Conservation (phyloP, 1,284 basidiomycete genomes). For the Trichosporon inkin region DNA sequence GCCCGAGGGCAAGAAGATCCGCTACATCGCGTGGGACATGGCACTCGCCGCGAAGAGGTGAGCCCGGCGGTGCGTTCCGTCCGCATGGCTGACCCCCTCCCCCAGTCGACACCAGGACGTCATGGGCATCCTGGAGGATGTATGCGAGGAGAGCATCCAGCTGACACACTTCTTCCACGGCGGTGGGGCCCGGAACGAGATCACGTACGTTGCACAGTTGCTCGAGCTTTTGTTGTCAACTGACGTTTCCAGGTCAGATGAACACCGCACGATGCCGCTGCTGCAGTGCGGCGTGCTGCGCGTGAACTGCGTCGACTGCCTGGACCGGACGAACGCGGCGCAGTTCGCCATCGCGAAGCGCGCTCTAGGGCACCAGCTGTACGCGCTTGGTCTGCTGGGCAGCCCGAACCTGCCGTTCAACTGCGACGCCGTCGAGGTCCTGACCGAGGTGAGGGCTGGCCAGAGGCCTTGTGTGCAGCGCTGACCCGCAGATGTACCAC, state of each 20-base stretch:
- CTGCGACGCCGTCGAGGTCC: constrained; percentile 91
- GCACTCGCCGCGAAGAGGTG: constrained; percentile 71
- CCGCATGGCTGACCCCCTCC: neutral
- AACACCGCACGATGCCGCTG: constrained; percentile 66
- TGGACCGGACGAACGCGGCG: constrained; percentile 95
- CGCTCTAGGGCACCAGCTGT: constrained; percentile 90
- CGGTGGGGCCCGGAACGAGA: constrained; percentile 44
- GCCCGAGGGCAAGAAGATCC: constrained; percentile 77
- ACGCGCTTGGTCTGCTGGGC: constrained; percentile 83
- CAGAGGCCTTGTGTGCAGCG: neutral
- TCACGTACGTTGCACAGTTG: constrained; percentile 22
- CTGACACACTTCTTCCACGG: constrained; percentile 90
- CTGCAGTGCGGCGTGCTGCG: constrained; percentile 88
- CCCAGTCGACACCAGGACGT: constrained; percentile 88
- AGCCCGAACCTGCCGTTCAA: constrained; percentile 82
- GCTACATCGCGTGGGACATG: constrained; percentile 96
- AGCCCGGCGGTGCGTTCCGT: constrained; percentile 8
- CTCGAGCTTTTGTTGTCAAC: neutral
- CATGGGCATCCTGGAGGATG: constrained; percentile 89
- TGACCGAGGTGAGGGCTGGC: constrained; percentile 63
- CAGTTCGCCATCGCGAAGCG: constrained; percentile 98
- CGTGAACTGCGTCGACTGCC: constrained; percentile 91
- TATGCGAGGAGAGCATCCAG: constrained; percentile 89
- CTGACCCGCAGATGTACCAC: constrained; percentile 72
- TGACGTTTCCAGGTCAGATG: constrained; percentile 31